Conservation (phyloP, 2,329 filamentous ascomycete species). For the Sporothrix euskadiensis region DNA sequence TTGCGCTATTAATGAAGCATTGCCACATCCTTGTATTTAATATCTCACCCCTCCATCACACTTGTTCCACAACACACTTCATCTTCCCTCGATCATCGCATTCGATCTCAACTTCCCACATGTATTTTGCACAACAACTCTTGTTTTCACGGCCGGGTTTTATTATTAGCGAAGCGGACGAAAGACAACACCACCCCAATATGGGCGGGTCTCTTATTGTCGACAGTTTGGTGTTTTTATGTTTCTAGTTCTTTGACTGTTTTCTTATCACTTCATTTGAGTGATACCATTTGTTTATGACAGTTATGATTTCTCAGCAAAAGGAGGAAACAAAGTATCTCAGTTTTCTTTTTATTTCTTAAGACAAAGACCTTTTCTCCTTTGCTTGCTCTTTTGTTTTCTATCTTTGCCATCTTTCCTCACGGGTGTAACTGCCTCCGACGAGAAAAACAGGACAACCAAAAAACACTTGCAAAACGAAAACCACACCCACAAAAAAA, state of each 20-base stretch:
- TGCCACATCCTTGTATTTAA: neutral
- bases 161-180: neutral
- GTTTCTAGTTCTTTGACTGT: neutral
- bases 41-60: neutral
- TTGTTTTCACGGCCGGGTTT: constrained; percentile 10
- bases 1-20: neutral
- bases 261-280: neutral
- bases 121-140: neutral
- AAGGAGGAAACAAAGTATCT: constrained; percentile 17
- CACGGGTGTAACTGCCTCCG: neutral
- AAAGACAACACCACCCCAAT: neutral
- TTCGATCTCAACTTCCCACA: neutral
- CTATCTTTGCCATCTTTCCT: neutral
- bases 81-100: neutral
- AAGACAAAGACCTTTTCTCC: neutral
- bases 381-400: neutral
- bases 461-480: constrained; percentile 5
- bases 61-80: neutral
- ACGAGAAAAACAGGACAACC: neutral
- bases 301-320: constrained; percentile 18
- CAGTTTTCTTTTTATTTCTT: neutral
- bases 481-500: neutral
- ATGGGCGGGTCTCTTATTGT: constrained; percentile 16
- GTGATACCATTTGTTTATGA: constrained; percentile 17
- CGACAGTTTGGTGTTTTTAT: neutral